Conservation (phyloP, 345 rosid species). For the Fremontodendron californicum region DNA sequence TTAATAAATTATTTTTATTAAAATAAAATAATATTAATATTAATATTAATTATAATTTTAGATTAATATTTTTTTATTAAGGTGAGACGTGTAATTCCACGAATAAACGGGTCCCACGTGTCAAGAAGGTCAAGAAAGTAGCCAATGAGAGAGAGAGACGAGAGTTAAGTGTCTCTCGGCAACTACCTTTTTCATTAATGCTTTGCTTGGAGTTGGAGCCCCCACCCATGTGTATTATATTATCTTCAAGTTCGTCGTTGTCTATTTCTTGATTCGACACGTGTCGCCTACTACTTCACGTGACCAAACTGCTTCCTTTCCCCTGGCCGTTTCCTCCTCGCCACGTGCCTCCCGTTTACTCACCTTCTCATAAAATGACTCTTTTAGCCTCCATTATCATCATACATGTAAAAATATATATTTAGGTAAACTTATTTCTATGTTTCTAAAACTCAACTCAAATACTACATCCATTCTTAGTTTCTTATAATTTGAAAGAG, state of each 20-base stretch:
- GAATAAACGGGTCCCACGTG: constrained; percentile 42
- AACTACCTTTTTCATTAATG: constrained; percentile 34
- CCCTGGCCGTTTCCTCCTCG: not conserved
- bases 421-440: too few relatives aligned
- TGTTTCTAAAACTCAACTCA: too few relatives aligned
- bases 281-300: constrained; percentile 18
- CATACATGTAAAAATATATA: too few relatives aligned
- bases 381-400: not conserved
- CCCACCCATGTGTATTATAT: constrained; percentile 14
- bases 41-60: too few relatives aligned
- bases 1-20: too few relatives aligned
- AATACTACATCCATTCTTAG: too few relatives aligned
- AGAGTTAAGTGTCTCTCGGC: constrained; percentile 33
- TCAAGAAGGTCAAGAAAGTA: constrained; percentile 38
- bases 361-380: constrained; percentile 12
- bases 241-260: constrained; percentile 41
- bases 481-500: too few relatives aligned
- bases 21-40: too few relatives aligned
- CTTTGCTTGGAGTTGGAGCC: too few relatives aligned
- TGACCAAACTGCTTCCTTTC: constrained; percentile 21
- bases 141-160: constrained; percentile 42
- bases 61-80: too few relatives aligned
- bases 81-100: constrained; percentile 26
- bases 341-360: constrained; percentile 21
- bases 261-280: constrained; percentile 28